Evolutionary conservation across 2,329 filamentous ascomycete genomes (phyloP), one percentile per base, ranked within the genome.

Genomic region (Cercospora citrullina): DNA sequence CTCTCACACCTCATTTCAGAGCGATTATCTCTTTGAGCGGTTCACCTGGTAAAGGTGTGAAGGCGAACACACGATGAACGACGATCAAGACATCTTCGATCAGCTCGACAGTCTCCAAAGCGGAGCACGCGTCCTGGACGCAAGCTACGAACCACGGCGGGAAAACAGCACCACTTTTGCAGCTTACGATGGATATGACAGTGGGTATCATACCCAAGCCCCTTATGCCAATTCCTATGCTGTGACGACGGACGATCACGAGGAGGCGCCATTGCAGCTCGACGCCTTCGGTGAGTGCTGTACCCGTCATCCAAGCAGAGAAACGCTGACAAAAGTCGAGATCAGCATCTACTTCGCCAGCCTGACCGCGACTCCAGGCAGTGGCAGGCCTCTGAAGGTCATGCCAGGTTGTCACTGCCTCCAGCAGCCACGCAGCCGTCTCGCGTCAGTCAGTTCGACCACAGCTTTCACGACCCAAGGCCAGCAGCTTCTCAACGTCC

Each of bases 221-320:
- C 1, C 5, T 45, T 42, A 48, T 33, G 58, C 31, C 9, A 53
- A 31, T 9, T 31, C 31, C 31, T 28, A 30, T 57, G 2, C 31
- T 63, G 55, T 10, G 64, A 23, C 42, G 36, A 7, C n/a, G 31
- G 14, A 68, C 31, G 68, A 67, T 2, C 67, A 64, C 48, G 31
- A 64, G 10, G 64, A 73, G 6, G 55, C 69, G 30, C 69, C 69
- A 1, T 53, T 72, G 66, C 64, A 66, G 48, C 76, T 85, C 12
- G 83, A 87, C 77, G 80, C 80, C 3, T 86, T 86, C 71, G 84
- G 85, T 86, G 72, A 72, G 72, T 64, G 3, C 18, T 39, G 39
- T 4, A 33, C 4, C 16, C 33, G 14, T 33, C 12, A 5, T 36
- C 7, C 16, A 45, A 9, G 59, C 12, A 58, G 18, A 33, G 12